Conservation (phyloP, 495 filamentous ascomycete species). For the Neurospora pannonica region DNA sequence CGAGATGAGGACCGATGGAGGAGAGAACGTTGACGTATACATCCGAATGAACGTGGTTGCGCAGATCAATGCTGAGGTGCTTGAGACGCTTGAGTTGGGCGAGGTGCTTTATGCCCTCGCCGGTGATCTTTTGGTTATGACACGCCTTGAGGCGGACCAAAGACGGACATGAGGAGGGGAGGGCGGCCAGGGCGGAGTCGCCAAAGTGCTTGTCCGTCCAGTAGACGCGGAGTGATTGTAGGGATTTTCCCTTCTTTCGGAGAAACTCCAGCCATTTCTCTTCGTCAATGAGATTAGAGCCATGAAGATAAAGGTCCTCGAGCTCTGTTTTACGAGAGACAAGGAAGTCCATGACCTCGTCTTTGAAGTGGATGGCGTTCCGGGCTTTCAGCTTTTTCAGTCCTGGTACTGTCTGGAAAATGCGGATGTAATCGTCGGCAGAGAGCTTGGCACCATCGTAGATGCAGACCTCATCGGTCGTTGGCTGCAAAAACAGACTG, state of each 20-base stretch:
- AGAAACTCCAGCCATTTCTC: slow-evolving; percentile 61
- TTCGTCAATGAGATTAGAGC: slow-evolving; percentile 70
- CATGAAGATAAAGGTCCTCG: slow-evolving; percentile 55
- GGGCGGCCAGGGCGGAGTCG: slow-evolving; percentile 46
- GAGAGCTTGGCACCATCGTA: slow-evolving; percentile 73
- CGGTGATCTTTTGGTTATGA: slow-evolving; percentile 42
- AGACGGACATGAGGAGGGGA: slow-evolving; percentile 47
- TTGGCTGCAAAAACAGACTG: slow-evolving; percentile 65
- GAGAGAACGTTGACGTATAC: slow-evolving; percentile 51
- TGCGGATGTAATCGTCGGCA: slow-evolving; percentile 64
- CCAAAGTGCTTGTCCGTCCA: slow-evolving; percentile 58
- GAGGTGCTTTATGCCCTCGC: slow-evolving; percentile 41
- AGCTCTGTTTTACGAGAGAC: slow-evolving; percentile 56
- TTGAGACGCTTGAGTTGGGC: slow-evolving; percentile 48
- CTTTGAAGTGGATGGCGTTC: slow-evolving; percentile 82
- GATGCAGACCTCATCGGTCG: slow-evolving; percentile 55
- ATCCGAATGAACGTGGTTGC: slow-evolving; percentile 43
- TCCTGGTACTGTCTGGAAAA: slow-evolving; percentile 64
- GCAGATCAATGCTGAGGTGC: slow-evolving; percentile 62
- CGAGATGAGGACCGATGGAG: slow-evolving; percentile 48
- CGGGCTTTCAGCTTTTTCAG: slow-evolving; percentile 60
- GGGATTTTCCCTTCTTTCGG: slow-evolving; percentile 44
- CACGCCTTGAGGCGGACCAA: slow-evolving; percentile 64
- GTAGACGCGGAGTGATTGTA: slow-evolving; percentile 61
- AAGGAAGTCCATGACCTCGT: slow-evolving; percentile 69